Percentiles rank a stretch among this genome's conserved stretches.
These are phyloP conservation scores for Solanum pinnatisectum DNA, from an alignment of 257 asterid genomes.

Conservation along the genomic window DNA sequence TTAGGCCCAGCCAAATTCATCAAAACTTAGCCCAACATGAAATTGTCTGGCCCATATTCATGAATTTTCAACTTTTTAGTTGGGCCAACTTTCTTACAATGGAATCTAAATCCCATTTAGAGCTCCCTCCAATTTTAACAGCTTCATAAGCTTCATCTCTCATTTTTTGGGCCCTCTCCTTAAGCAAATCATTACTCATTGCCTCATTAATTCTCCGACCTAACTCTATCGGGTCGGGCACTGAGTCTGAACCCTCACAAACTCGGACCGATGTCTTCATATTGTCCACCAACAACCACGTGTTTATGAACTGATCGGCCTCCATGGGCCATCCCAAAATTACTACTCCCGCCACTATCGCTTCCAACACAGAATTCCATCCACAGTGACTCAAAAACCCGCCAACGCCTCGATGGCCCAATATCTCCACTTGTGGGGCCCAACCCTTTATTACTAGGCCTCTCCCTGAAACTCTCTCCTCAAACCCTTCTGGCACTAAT, in stretches of 20 bases:
- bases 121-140: conserved; percentile 37
- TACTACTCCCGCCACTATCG: conserved; percentile 41
- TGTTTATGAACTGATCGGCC: conserved; percentile 60
- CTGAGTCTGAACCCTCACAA: conserved; percentile 33
- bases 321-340: conserved; percentile 86
- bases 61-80: background rate
- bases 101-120: conserved; percentile 29
- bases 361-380: conserved; percentile 66
- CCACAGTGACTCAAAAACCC: conserved; percentile 76
- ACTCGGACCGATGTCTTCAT: conserved; percentile 24
- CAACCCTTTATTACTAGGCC: conserved; percentile 54
- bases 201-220: conserved; percentile 30
- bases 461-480: conserved; percentile 24
- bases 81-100: conserved; percentile 28
- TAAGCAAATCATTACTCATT: conserved; percentile 22
- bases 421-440: conserved; percentile 63
- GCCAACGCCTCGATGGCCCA: conserved; percentile 46
- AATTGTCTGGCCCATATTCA: background rate
- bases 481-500: conserved; percentile 37
- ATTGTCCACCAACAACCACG: conserved; percentile 39
- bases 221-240: conserved; percentile 44
- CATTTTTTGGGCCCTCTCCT: conserved; percentile 37
- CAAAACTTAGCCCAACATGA: background rate
- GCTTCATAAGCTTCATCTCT: conserved; percentile 32
- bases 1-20: background rate